Base-by-base conservation (phyloP, 768 basidiomycete species). In the Calvatia gigantea region DNA sequence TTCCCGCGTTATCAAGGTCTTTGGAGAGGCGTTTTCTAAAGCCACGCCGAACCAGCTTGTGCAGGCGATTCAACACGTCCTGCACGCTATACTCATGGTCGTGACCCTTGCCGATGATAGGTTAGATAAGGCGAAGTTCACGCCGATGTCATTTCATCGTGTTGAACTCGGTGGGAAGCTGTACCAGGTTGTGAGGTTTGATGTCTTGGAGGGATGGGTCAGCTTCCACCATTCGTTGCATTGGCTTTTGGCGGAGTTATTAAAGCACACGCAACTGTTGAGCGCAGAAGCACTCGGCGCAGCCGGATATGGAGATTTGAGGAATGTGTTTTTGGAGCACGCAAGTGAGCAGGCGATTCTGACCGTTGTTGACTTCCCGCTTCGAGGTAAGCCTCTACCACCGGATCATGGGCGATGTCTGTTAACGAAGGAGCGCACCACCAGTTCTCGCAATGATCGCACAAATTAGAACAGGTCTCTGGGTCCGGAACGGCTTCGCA, bases 401-500 rank as follows among this genome's bases (percentile, higher is more conserved):
- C 14, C 3, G 14, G 2, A 14, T 19, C 9, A 32, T 6, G 27
- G 5, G 6, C 43, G 25, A 32, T 21, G 17, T 19, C 41, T 43
- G 27, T 14, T 54, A 51, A 42, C 58, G 19, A 14, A 57, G 6
- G 17, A 28, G n/a, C 31, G 4, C 53, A n/a, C n/a, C n/a, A n/a
- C n/a, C n/a, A 94, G 93, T 92, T 5, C 75, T 94, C 25, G 82
- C 87, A 1, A 93, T 95, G 86, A 86, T 96, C 42, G 94, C 95
- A 0, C 97, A 98, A 67, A 93, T 98, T 48, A 85, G 94, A 23
- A 89, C 92, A 0, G 94, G 94, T 0, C 78, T 98, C 3, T 99
- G 97, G 97, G 95, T 97, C 6, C 89, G 96, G 51, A 99, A 99
- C 62, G 97, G 97, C 3, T 91, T 94, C 64, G 89, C 89, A 14